A percentile compares a stretch with the other conserved stretches of the same genome.
These are phyloP conservation scores for Sanghuangporus weigelae DNA, from an alignment of 1,284 basidiomycete species.

Conservation along the genomic window DNA sequence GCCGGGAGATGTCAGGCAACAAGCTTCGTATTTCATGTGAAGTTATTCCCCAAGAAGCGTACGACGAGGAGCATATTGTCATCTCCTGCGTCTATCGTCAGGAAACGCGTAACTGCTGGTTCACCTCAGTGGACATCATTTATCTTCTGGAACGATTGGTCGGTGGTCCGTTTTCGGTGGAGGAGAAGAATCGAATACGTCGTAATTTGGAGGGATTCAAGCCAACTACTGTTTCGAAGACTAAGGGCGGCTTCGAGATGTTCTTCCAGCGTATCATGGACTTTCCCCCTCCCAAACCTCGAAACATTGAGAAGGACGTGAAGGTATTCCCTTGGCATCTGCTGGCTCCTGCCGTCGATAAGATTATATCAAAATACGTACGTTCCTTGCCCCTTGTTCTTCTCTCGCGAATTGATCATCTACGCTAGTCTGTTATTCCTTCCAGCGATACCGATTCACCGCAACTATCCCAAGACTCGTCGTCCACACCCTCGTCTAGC, in stretches of 20 bases:
- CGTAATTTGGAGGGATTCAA: conserved; percentile 91
- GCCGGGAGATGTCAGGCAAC: conserved; percentile 54
- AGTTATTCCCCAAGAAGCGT: conserved; percentile 54
- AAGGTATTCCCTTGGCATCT: conserved; percentile 95
- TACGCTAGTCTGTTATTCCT: conserved; percentile 13
- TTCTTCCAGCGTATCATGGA: conserved; percentile 97
- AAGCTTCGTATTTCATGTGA: conserved; percentile 62
- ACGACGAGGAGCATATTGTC: conserved; percentile 50
- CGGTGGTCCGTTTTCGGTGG: conserved; percentile 79
- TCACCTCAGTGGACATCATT: conserved; percentile 95
- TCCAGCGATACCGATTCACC: background rate
- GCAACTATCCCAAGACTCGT: background rate
- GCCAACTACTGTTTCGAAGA: conserved; percentile 88
- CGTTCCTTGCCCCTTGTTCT: conserved; percentile 30
- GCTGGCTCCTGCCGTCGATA: conserved; percentile 78
- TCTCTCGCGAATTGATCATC: background rate
- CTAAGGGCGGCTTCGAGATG: conserved; percentile 65
- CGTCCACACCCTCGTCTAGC: background rate
- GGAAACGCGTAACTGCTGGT: conserved; percentile 74
- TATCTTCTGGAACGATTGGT: conserved; percentile 88
- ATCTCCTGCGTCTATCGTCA: conserved; percentile 90
- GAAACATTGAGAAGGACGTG: conserved; percentile 97
- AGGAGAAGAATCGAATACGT: conserved; percentile 95
- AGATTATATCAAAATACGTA: conserved; percentile 94
- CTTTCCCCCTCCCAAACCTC: conserved; percentile 88